These are phyloP conservation scores for Strombidium stylifer DNA, from an alignment of 73 alveolate species.

Conservation along the genomic window DNA sequence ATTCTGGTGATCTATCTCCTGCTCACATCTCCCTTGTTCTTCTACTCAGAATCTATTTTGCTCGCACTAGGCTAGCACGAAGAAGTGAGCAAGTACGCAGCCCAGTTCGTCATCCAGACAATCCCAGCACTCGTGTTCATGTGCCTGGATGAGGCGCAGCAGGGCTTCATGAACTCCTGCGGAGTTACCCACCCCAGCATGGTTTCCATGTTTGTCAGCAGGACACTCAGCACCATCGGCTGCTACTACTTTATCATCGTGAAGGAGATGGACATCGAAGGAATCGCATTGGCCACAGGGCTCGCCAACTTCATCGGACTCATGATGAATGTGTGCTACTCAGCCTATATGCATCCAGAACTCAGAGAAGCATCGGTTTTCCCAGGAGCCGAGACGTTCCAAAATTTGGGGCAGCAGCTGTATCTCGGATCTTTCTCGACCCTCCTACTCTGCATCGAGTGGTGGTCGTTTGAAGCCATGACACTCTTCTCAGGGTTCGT, in stretches of 20 bases:
- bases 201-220: background rate
- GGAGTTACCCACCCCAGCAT: background rate
- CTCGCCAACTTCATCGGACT: conserved; percentile 13
- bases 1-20: background rate
- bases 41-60: conserved; percentile 7
- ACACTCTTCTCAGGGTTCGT: background rate
- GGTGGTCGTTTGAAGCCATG: conserved; percentile 2
- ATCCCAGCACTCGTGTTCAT: conserved; percentile 18
- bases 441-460: conserved; percentile 1
- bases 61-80: conserved; percentile 1
- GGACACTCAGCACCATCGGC: conserved; percentile 14
- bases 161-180: conserved; percentile 3
- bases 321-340: conserved; percentile 10
- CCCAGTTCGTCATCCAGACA: background rate
- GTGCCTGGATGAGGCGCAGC: background rate
- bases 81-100: conserved; percentile 15
- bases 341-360: background rate
- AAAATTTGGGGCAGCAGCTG: background rate
- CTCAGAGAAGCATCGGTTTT: background rate
- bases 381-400: conserved; percentile 4
- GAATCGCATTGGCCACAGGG: conserved; percentile 21
- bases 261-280: conserved; percentile 1
- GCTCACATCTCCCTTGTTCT: background rate
- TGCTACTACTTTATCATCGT: conserved; percentile 13
- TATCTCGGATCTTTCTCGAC: background rate